A percentile compares a stretch with the other conserved stretches of the same genome.
phyloP scores from a whole-genome alignment of 352 stramenopile genomes.

The Globisporangium nagaii region DNA sequence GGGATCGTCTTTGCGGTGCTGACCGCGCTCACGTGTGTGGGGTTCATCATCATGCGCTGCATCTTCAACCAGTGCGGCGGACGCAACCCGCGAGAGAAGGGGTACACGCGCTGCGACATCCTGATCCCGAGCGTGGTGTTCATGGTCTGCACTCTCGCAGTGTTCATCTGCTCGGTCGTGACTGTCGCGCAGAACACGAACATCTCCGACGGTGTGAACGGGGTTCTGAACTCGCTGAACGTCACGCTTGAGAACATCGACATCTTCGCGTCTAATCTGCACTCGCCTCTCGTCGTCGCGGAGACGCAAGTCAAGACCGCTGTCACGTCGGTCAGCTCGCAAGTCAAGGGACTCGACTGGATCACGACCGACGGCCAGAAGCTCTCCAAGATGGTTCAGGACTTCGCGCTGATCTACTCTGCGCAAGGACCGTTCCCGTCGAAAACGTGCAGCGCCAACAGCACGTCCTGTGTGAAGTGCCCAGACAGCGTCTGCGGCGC shows the following conservation, averaged over 20 bases:
- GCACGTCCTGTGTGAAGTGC: constrained; percentile 47
- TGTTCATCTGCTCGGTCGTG: constrained; percentile 78
- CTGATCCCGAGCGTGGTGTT: constrained; percentile 61
- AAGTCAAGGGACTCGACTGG: constrained; percentile 46
- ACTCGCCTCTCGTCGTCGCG: constrained; percentile 39
- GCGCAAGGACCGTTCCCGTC: constrained; percentile 50
- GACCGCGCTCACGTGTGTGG: constrained; percentile 43
- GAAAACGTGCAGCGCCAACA: constrained; percentile 34
- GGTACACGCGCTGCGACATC: constrained; percentile 77
- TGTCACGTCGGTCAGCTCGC: constrained; percentile 28
- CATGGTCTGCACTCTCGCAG: constrained; percentile 54
- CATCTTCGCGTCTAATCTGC: constrained; percentile 63
- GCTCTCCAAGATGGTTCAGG: constrained; percentile 50
- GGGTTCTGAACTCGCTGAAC: constrained; percentile 62
- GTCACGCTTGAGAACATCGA: constrained; percentile 72
- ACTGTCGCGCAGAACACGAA: constrained; percentile 75
- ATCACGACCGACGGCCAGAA: constrained; percentile 39
- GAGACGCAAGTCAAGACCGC: constrained; percentile 35
- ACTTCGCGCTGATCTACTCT: constrained; percentile 52
- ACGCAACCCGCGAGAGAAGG: constrained; percentile 65
- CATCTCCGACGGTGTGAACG: constrained; percentile 61
- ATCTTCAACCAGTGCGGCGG: constrained; percentile 79
- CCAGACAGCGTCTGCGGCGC: constrained; percentile 46
- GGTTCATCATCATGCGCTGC: constrained; percentile 65
- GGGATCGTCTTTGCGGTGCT: constrained; percentile 73